These are phyloP conservation scores for Periglandula ipomoeae DNA, from an alignment of 2,329 filamentous ascomycete genomes.

Conservation along the genomic window DNA sequence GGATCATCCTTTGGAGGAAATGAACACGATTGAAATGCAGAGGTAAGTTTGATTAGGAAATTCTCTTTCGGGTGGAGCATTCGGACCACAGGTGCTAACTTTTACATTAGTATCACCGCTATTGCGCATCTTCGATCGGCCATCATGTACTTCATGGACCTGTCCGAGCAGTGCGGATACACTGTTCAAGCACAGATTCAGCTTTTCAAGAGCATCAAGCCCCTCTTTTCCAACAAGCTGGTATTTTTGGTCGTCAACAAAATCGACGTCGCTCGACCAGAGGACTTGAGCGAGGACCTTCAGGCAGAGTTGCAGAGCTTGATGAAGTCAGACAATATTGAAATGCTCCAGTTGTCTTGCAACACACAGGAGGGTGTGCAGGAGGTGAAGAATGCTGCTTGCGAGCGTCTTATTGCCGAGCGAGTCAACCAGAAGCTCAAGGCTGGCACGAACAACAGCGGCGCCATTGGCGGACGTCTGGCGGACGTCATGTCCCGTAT, in stretches of 20 bases:
- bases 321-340: constrained; percentile 79
- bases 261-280: constrained; percentile 82
- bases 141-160: constrained; percentile 96
- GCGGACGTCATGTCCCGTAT: constrained; percentile 89
- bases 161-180: constrained; percentile 95
- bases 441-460: constrained; percentile 70
- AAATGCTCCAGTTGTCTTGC: constrained; percentile 88
- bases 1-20: constrained; percentile 95
- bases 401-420: constrained; percentile 85
- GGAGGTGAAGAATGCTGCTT: constrained; percentile 88
- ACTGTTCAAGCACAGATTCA: constrained; percentile 86
- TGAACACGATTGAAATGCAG: constrained; percentile 99
- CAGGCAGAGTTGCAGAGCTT: constrained; percentile 71
- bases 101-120: constrained; percentile 65
- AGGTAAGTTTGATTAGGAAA: constrained; percentile 14
- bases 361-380: constrained; percentile 92
- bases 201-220: constrained; percentile 93
- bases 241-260: constrained; percentile 98
- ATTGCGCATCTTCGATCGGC: constrained; percentile 94
- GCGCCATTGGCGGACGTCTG: constrained; percentile 69
- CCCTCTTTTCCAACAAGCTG: constrained; percentile 92
- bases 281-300: constrained; percentile 73
- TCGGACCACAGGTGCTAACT: no score
- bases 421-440: constrained; percentile 94
- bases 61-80: no score